These are phyloP conservation scores for Wickerhamiella australiensis DNA, from an alignment of 805 yeast genomes.

Conservation along the genomic window DNA sequence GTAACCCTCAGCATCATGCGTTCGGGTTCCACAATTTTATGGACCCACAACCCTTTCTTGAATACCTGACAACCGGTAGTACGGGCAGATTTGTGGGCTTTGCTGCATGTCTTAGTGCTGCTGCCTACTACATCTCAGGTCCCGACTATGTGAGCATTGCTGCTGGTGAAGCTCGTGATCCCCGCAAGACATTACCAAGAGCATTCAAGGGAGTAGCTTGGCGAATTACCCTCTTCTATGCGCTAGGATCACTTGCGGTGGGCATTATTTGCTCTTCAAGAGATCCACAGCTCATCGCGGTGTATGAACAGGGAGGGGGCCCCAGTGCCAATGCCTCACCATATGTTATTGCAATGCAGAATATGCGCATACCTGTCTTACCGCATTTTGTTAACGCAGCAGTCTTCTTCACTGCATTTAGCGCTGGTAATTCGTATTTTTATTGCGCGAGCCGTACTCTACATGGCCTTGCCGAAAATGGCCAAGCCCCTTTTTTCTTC, in stretches of 20 bases:
- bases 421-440: conserved; percentile 74
- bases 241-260: conserved; percentile 64
- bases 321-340: conserved; percentile 33
- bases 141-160: conserved; percentile 78
- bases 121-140: conserved; percentile 70
- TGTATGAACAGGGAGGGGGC: conserved; percentile 48
- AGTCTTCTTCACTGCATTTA: conserved; percentile 59
- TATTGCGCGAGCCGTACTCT: conserved; percentile 60
- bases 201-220: conserved; percentile 69
- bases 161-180: conserved; percentile 67
- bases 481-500: conserved; percentile 61
- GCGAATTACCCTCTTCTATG: conserved; percentile 53
- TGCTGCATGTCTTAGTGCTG: conserved; percentile 53
- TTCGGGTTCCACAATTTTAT: conserved; percentile 49
- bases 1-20: conserved; percentile 59
- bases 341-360: conserved; percentile 66
- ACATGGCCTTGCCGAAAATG: conserved; percentile 57
- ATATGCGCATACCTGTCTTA: conserved; percentile 37
- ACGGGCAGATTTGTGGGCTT: conserved; percentile 64
- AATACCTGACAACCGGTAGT: conserved; percentile 36
- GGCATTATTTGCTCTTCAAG: conserved; percentile 64
- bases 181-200: conserved; percentile 55
- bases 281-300: conserved; percentile 46
- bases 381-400: conserved; percentile 58
- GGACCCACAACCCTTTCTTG: conserved; percentile 49